These are phyloP conservation scores for Nannizzia gypsea DNA, from an alignment of 2,329 filamentous ascomycete genomes.

Conservation along the genomic window DNA sequence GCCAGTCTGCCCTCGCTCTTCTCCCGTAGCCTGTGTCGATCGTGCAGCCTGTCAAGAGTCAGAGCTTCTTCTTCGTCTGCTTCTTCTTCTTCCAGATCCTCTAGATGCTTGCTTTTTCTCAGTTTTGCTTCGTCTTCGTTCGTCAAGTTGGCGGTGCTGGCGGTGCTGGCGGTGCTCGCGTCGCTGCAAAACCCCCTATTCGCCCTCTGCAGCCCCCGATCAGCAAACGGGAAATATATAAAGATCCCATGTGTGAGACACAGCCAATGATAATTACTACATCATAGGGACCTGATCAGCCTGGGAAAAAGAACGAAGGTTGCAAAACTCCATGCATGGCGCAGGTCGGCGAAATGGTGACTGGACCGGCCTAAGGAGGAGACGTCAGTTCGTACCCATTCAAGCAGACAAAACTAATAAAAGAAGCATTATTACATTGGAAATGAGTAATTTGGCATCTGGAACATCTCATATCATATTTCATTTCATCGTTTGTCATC, in stretches of 20 bases:
- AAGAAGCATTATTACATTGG: neutral
- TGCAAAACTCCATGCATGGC: neutral
- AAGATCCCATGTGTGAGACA: conserved; percentile 3
- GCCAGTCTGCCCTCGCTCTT: neutral
- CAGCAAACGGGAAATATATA: conserved; percentile 1
- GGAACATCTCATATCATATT: neutral
- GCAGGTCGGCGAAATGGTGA: neutral
- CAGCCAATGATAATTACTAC: neutral
- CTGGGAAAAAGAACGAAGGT: neutral
- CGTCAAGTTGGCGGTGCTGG: neutral
- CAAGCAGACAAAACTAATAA: neutral
- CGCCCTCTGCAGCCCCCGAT: neutral
- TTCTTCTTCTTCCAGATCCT: neutral
- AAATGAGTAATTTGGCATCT: neutral
- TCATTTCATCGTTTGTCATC: neutral
- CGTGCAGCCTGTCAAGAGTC: neutral
- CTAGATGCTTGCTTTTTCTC: neutral
- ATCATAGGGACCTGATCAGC: neutral
- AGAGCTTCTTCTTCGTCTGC: neutral
- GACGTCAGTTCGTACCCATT: neutral
- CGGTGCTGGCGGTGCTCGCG: neutral
- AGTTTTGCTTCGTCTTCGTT: neutral
- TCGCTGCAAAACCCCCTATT: neutral
- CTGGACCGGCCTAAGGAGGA: neutral
- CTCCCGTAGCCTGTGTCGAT: neutral